Evolutionary conservation across 2,329 filamentous ascomycete species (phyloP).

Genomic region (Ambrosiella beaveri): DNA sequence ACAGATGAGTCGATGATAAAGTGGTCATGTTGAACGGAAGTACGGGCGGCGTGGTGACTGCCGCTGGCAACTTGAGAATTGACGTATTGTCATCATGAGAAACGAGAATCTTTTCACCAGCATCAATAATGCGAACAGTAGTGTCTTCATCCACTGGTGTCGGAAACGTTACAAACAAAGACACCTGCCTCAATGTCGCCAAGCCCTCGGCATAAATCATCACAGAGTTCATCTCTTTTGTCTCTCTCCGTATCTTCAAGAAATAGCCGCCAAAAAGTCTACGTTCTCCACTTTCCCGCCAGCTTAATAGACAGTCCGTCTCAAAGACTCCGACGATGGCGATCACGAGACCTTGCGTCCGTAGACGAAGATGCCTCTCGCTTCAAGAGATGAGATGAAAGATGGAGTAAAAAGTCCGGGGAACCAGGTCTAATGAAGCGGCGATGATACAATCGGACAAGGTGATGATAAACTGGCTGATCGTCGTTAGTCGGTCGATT

Average conservation of each 20-base stretch:
- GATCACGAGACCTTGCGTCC: no score
- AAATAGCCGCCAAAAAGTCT: no score
- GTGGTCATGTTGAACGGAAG: slow-evolving; percentile 16
- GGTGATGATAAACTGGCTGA: not conserved
- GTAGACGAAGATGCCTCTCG: no score
- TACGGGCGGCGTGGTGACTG: slow-evolving; percentile 18
- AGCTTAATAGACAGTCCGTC: no score
- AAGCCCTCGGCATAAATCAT: slow-evolving; percentile 47
- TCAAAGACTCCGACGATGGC: no score
- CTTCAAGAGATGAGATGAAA: not conserved
- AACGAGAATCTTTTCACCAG: slow-evolving; percentile 30
- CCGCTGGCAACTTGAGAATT: slow-evolving; percentile 27
- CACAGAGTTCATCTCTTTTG: not conserved
- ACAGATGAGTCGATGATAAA: slow-evolving; percentile 17
- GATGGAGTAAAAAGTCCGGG: not conserved
- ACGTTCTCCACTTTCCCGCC: no score
- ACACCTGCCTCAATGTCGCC: slow-evolving; percentile 46
- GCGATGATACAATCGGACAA: not conserved
- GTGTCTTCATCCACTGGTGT: slow-evolving; percentile 27
- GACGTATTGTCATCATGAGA: slow-evolving; percentile 26
- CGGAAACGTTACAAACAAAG: slow-evolving; percentile 35
- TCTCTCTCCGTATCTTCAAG: not conserved
- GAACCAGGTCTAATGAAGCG: not conserved
- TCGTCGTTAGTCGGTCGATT: not conserved
- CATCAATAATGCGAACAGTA: slow-evolving; percentile 25